Percentiles rank a stretch among this genome's conserved stretches.
Evolutionary conservation across 805 yeast species (phyloP).

Genomic region (Lachancea sp.): DNA sequence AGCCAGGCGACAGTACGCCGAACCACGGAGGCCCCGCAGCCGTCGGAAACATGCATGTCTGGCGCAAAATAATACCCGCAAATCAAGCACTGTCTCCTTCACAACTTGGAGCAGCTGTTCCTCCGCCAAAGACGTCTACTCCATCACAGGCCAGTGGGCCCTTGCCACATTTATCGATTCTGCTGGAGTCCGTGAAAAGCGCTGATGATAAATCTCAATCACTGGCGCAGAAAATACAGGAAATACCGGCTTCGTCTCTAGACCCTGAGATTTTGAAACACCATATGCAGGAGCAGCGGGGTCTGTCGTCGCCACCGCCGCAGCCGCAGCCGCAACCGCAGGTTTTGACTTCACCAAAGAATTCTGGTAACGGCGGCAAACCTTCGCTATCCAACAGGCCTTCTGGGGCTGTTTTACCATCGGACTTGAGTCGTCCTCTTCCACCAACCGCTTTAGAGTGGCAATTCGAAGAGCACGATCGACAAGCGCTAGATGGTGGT

Average conservation of each 20-base stretch:
- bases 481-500: neutral
- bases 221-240: neutral
- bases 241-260: neutral
- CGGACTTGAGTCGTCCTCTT: neutral
- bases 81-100: neutral
- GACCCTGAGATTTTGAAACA: slow-evolving; percentile 4
- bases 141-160: neutral
- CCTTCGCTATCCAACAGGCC: neutral
- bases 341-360: neutral
- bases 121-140: neutral
- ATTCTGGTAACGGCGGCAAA: neutral
- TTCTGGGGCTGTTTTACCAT: neutral
- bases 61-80: slow-evolving; percentile 3
- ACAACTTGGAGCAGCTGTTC: neutral
- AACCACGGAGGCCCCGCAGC: neutral
- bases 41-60: neutral
- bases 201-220: neutral
- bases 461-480: neutral
- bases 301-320: neutral
- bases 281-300: slow-evolving; percentile 4
- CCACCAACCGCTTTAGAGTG: neutral
- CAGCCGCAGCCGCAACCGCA: neutral
- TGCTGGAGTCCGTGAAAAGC: slow-evolving; percentile 6
- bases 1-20: neutral
- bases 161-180: slow-evolving; percentile 12